Conservation (phyloP, 176 grass and related monocot genomes). For the Raddia guianensis region DNA sequence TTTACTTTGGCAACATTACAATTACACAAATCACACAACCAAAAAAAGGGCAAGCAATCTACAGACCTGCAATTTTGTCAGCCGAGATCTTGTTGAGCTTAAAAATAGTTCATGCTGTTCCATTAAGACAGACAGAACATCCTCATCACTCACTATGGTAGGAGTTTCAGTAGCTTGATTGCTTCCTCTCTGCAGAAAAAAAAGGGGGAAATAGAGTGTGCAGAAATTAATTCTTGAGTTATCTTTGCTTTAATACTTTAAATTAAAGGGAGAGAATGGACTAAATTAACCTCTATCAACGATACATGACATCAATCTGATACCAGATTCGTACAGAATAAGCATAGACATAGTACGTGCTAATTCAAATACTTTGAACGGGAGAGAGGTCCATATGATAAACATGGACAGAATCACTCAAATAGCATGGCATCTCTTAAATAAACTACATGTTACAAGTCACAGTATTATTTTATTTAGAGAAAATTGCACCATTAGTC, state of each 20-base stretch:
- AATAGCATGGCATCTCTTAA: neutral
- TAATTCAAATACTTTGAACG: slow-evolving; percentile 16
- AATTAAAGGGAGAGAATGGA: slow-evolving; percentile 3
- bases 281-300: neutral
- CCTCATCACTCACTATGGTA: slow-evolving; percentile 60
- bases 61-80: slow-evolving; percentile 89
- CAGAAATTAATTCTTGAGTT: slow-evolving; percentile 20
- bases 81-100: slow-evolving; percentile 64
- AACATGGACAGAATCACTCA: neutral
- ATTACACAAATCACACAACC: neutral
- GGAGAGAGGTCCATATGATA: neutral
- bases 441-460: neutral
- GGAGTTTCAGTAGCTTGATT: slow-evolving; percentile 65
- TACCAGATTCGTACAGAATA: neutral
- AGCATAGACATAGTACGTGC: neutral
- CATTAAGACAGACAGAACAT: slow-evolving; percentile 72
- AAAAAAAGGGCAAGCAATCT: neutral
- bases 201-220: slow-evolving; percentile 15
- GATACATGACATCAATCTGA: slow-evolving; percentile 8
- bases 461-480: neutral
- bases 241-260: slow-evolving; percentile 3
- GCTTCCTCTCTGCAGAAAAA: slow-evolving; percentile 56
- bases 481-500: too few species aligned
- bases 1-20: slow-evolving; percentile 8
- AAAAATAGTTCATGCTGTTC: slow-evolving; percentile 85